Evolutionary conservation across 768 basidiomycete genomes (phyloP).

Genomic region (Heimioporus sp.): DNA sequence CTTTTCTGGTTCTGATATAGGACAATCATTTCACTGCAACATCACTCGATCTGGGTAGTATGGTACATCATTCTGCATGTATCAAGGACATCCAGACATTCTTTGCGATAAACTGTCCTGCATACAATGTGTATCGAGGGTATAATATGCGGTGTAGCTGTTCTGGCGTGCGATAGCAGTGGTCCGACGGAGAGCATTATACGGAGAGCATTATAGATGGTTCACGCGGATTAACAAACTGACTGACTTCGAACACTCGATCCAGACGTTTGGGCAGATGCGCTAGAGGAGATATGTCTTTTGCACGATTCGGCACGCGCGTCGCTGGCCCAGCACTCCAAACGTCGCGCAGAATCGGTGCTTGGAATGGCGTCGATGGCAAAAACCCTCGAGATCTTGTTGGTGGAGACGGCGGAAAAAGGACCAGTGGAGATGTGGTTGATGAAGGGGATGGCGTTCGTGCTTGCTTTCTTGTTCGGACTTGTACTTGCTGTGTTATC

Average conservation of each 20-base stretch:
- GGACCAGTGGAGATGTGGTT: slow-evolving; percentile 38
- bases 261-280: slow-evolving; percentile 65
- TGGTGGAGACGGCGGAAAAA: slow-evolving; percentile 55
- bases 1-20: no score
- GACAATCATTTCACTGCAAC: no score
- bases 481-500: slow-evolving; percentile 20
- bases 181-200: slow-evolving; percentile 90
- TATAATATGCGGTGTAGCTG: slow-evolving; percentile 89
- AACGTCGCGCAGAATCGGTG: slow-evolving; percentile 53
- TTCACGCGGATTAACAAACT: slow-evolving; percentile 48
- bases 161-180: slow-evolving; percentile 82
- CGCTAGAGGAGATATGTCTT: slow-evolving; percentile 56
- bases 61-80: no score
- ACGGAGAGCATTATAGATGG: slow-evolving; percentile 72
- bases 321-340: slow-evolving; percentile 54
- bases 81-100: no score
- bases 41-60: no score
- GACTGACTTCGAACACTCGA: slow-evolving; percentile 75
- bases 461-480: slow-evolving; percentile 23
- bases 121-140: no score
- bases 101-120: no score
- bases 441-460: slow-evolving; percentile 16
- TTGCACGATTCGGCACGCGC: slow-evolving; percentile 10
- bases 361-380: slow-evolving; percentile 84
- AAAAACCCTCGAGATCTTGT: slow-evolving; percentile 49